Percentiles rank a stretch among this genome's conserved stretches.
Conservation (phyloP, 257 asterid species). For the Solanum bulbocastanum region DNA sequence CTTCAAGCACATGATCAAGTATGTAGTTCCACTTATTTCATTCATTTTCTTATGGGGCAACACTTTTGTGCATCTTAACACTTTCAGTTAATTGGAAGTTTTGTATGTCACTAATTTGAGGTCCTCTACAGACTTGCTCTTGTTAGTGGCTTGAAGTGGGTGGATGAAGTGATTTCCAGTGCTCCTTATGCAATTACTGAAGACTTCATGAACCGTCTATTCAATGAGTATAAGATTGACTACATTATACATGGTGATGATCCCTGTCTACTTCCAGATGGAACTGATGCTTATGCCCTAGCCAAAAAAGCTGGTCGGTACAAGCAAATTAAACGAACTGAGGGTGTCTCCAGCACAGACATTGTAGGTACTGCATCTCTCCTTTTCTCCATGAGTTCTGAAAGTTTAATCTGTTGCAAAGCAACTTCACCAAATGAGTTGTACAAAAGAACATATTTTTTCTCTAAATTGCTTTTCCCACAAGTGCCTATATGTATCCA, state of each 20-base stretch:
- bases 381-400: constrained; percentile 8
- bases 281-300: constrained; percentile 91
- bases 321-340: constrained; percentile 95
- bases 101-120: constrained; percentile 12
- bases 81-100: not conserved
- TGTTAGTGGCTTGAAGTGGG: constrained; percentile 95
- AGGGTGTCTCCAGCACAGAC: constrained; percentile 98
- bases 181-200: constrained; percentile 90
- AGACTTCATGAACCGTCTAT: constrained; percentile 77
- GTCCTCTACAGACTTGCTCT: constrained; percentile 60
- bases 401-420: not conserved
- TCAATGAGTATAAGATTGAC: constrained; percentile 80
- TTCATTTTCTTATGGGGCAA: not conserved
- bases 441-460: not conserved
- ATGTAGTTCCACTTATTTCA: not conserved
- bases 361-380: constrained; percentile 75
- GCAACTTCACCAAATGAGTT: not conserved
- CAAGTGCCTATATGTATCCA: not conserved
- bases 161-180: constrained; percentile 86
- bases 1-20: not conserved
- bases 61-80: not conserved
- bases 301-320: constrained; percentile 94
- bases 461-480: not conserved
- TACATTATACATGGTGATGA: constrained; percentile 93
- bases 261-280: constrained; percentile 93